Base-by-base conservation (phyloP, 2,329 filamentous ascomycete genomes). In the Penicillium freii region DNA sequence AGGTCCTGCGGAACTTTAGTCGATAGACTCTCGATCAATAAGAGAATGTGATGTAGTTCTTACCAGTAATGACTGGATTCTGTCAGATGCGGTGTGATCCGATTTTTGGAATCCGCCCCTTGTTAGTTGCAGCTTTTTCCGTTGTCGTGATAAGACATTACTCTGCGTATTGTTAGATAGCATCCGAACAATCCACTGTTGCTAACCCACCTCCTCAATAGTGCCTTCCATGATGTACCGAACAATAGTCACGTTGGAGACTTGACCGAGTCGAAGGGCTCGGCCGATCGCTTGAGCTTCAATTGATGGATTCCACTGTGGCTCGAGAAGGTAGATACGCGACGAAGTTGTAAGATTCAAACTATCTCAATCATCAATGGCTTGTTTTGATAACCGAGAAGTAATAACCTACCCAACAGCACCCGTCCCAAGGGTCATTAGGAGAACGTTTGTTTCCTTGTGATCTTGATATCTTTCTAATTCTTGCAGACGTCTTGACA, bases 261-360 rank as follows among this genome's bases (percentile, higher is more conserved):
- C 33, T 23, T 57, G 54, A 15, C 54, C 54, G 8, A 53, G 23
- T 34, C 54, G 54, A 36, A 57, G 33, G 7, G 54, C 54, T 21
- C 54, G 38, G 2, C 48, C 42, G 10, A 53, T 53, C n/a, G 54
- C 49, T 25, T 57, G 54, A 27, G 33, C 49, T 38, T 57, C 54
- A 25, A 57, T 53, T 2, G 48, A 47, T 5, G 54, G 54, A 7
- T 57, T 57, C 54, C 49, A 57, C 38, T 57, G 54, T 13, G 54
- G 49, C 43, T 57, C 54, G 29, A 57, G 48, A n/a, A 47, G 36
- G 5, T 53, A 57, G 9, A 53, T 57, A 21, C 54, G 46, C 21
- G 48, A 52, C n/a, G 36, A 39, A 9, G 36, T 39, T 19, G 36
- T 19, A 39, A 39, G 17, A 39, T 39, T 39, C n/a, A 39, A n/a